Evolutionary conservation across 2,329 filamentous ascomycete species (phyloP).

Genomic region (Aspergillus sp.): DNA sequence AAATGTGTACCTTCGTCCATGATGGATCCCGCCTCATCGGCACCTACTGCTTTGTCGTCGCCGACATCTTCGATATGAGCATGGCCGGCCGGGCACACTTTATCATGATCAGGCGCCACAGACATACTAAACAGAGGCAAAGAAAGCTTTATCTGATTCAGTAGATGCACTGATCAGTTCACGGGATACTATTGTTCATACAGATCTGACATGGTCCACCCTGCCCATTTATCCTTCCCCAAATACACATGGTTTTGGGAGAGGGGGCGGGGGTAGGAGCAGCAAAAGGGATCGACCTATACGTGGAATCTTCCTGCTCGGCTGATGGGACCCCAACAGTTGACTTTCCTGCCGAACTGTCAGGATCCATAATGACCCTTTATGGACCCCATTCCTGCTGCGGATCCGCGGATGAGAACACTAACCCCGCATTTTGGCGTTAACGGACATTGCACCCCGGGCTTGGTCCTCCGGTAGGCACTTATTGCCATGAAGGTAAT

Average conservation of each 20-base stretch:
- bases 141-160: not conserved
- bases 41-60: not conserved
- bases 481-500: not conserved
- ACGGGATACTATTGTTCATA: not conserved
- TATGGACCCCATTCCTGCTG: not conserved
- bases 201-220: not conserved
- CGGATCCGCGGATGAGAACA: not conserved
- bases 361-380: not conserved
- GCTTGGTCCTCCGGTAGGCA: not conserved
- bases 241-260: not conserved
- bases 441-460: not conserved
- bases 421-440: not conserved
- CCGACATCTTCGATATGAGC: not conserved
- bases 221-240: not conserved
- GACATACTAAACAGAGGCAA: not conserved
- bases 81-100: not conserved
- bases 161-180: not conserved
- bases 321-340: not conserved
- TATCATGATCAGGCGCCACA: not conserved
- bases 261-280: not conserved
- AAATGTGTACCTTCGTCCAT: not conserved
- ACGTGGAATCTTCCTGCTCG: not conserved
- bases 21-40: not conserved
- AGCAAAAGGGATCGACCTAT: not conserved
- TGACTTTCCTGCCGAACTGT: not conserved